Conservation (phyloP, 2,329 filamentous ascomycete species). For the Aspergillus viridinutans region DNA sequence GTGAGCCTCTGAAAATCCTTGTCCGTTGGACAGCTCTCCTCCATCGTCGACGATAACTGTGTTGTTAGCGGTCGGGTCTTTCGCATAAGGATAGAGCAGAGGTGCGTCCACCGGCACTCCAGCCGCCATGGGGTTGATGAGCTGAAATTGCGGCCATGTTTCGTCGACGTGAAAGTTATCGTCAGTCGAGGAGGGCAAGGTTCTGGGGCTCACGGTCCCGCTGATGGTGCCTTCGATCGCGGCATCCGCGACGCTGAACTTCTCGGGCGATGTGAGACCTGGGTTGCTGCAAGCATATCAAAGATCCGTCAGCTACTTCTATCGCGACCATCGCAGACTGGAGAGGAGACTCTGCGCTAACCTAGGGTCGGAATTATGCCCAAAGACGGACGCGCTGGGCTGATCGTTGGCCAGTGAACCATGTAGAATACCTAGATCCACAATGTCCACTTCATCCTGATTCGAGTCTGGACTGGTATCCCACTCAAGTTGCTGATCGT, state of each 20-base stretch:
- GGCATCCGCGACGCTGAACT: slow-evolving; percentile 28
- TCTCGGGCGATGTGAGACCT: slow-evolving; percentile 28
- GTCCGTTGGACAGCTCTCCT: slow-evolving; percentile 25
- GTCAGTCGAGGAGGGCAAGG: slow-evolving; percentile 34
- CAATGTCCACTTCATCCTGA: slow-evolving; percentile 33
- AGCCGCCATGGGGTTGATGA: slow-evolving; percentile 30
- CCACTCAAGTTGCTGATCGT: slow-evolving; percentile 36
- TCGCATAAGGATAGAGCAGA: slow-evolving; percentile 32
- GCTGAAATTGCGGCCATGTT: slow-evolving; percentile 35
- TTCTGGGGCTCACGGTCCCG: slow-evolving; percentile 35
- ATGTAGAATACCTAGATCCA: slow-evolving; percentile 29
- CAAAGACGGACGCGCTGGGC: slow-evolving; percentile 18
- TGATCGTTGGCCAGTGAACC: slow-evolving; percentile 23
- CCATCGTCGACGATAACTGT: slow-evolving; percentile 36
- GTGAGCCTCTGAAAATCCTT: slow-evolving; percentile 26
- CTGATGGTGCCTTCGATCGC: slow-evolving; percentile 28
- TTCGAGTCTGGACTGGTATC: slow-evolving; percentile 39
- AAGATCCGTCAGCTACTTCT: slow-evolving; percentile 6
- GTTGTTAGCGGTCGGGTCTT: slow-evolving; percentile 23
- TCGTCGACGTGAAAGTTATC: slow-evolving; percentile 37
- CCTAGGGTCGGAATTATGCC: slow-evolving; percentile 1
- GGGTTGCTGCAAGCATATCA: slow-evolving; percentile 24
- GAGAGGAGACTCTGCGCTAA: not conserved
- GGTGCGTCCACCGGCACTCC: slow-evolving; percentile 30
- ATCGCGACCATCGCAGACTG: not conserved